A percentile compares a stretch with the other conserved stretches of the same genome.
Conservation (phyloP, 805 yeast genomes). For the Teunomyces atbi region DNA sequence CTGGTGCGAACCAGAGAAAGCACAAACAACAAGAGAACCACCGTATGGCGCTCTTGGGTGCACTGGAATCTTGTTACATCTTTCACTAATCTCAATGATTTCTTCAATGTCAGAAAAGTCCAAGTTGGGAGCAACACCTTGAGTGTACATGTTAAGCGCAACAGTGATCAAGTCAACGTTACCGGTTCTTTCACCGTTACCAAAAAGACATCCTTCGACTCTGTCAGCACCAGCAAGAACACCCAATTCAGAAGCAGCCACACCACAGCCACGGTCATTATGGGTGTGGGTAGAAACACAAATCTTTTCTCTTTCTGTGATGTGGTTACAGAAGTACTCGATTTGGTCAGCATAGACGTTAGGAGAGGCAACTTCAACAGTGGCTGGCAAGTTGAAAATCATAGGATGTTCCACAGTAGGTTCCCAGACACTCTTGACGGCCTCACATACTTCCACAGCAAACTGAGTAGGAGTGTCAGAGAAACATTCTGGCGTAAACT, state of each 20-base stretch:
- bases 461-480: constrained; percentile 72
- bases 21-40: constrained; percentile 76
- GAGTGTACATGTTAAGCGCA: constrained; percentile 75
- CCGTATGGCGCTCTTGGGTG: constrained; percentile 78
- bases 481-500: constrained; percentile 78
- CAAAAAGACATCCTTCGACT: constrained; percentile 80
- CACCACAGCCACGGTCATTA: constrained; percentile 82
- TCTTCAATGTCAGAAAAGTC: constrained; percentile 70
- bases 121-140: constrained; percentile 68
- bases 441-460: constrained; percentile 75
- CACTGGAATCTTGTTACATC: constrained; percentile 74
- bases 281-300: constrained; percentile 72
- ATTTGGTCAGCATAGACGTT: constrained; percentile 78
- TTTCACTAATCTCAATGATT: constrained; percentile 67
- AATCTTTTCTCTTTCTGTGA: constrained; percentile 68
- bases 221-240: constrained; percentile 81
- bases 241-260: constrained; percentile 78
- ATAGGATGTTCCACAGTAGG: constrained; percentile 74
- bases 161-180: constrained; percentile 75
- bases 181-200: constrained; percentile 86
- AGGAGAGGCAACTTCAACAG: constrained; percentile 76
- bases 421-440: constrained; percentile 76
- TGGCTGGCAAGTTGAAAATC: constrained; percentile 77
- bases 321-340: constrained; percentile 68
- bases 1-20: constrained; percentile 73